Evolutionary conservation across 441 rosid species (phyloP).

Genomic region (Capsella rubella): DNA sequence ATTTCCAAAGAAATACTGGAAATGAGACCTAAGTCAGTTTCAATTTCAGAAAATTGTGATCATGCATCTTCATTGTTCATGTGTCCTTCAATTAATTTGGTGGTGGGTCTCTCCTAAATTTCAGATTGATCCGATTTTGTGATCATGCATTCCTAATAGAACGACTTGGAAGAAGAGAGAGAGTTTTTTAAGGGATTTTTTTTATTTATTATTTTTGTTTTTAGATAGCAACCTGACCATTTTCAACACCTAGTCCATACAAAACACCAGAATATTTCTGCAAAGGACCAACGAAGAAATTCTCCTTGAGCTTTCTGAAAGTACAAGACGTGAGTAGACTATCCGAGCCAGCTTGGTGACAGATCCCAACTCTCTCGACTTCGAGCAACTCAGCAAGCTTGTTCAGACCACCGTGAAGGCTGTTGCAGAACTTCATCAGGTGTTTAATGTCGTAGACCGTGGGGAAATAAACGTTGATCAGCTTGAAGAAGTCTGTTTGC

Average conservation of each 20-base stretch:
- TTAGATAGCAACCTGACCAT: constrained; percentile 54
- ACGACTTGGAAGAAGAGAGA: neutral
- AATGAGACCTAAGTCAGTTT: too few species aligned
- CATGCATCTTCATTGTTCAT: too few species aligned
- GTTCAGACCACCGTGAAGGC: constrained; percentile 73
- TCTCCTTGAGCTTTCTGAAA: constrained; percentile 70
- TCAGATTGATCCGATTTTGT: neutral
- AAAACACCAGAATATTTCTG: constrained; percentile 75
- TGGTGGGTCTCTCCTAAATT: too few species aligned
- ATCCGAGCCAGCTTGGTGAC: constrained; percentile 79
- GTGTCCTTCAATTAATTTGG: too few species aligned
- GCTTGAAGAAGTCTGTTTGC: constrained; percentile 55
- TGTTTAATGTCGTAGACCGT: constrained; percentile 66
- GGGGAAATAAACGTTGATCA: constrained; percentile 60
- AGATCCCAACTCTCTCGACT: constrained; percentile 66
- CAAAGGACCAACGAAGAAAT: constrained; percentile 67
- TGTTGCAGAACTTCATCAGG: constrained; percentile 70
- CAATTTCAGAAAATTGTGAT: too few species aligned
- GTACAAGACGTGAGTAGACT: constrained; percentile 73
- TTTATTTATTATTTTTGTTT: constrained; percentile 2
- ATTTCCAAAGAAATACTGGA: too few species aligned
- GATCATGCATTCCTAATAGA: neutral
- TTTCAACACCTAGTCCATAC: constrained; percentile 78
- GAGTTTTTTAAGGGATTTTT: constrained; percentile 19
- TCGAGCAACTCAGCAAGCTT: constrained; percentile 68